Percentiles rank a stretch among this genome's conserved stretches.
Evolutionary conservation across 2,329 filamentous ascomycete species (phyloP).

Genomic region (Ophiostoma piceae): DNA sequence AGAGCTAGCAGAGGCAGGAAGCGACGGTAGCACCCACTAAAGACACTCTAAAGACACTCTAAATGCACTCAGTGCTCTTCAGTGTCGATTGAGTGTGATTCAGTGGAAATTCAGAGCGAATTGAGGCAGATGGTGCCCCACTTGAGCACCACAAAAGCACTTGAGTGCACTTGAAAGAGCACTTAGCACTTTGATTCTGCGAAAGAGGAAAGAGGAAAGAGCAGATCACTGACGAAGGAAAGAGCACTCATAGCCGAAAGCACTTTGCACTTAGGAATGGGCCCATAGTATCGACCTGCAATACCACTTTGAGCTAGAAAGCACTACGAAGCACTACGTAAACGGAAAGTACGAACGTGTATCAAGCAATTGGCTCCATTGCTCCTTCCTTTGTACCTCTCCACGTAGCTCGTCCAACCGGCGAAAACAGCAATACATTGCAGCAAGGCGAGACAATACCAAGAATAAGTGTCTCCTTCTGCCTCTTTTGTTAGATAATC

Average conservation of each 20-base stretch:
- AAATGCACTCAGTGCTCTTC: not conserved
- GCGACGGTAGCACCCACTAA: not conserved
- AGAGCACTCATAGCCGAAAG: not conserved
- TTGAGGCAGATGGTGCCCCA: not conserved
- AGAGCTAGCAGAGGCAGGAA: not conserved
- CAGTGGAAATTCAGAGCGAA: not conserved
- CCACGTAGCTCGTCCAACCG: slow-evolving; percentile 11
- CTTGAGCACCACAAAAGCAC: not conserved
- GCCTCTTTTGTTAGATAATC: not conserved
- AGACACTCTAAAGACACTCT: not conserved
- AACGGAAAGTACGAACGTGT: slow-evolving; percentile 8
- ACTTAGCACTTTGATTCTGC: not conserved
- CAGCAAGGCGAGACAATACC: not conserved
- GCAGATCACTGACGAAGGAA: too few relatives aligned
- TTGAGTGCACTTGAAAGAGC: slow-evolving; percentile 1
- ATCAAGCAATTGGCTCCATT: slow-evolving; percentile 10
- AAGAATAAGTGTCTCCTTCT: not conserved
- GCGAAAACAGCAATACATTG: not conserved
- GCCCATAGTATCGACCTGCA: not conserved
- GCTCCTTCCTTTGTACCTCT: slow-evolving; percentile 17
- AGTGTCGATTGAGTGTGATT: not conserved
- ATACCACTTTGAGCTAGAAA: not conserved
- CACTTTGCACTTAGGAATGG: slow-evolving; percentile 1
- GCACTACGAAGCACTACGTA: not conserved
- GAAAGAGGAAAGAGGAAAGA: not conserved